A percentile compares a stretch with the other conserved stretches of the same genome.
Evolutionary conservation across 139 green algal species (phyloP).

Genomic region (Picochlorum sp.): DNA sequence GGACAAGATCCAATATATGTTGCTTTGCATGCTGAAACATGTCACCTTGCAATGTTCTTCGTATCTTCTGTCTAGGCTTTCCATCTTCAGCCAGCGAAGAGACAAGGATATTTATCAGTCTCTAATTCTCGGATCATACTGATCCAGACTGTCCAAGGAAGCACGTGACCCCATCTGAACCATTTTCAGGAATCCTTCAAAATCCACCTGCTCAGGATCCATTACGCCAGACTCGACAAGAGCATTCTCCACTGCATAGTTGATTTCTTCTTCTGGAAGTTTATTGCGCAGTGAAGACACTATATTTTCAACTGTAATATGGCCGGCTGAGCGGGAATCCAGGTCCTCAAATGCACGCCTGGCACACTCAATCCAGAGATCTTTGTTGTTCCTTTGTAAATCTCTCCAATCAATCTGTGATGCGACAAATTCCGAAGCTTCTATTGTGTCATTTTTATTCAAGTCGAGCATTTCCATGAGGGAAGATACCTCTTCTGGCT

Average conservation of each 20-base stretch:
- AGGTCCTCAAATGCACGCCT: conserved; percentile 56
- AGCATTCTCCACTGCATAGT: conserved; percentile 67
- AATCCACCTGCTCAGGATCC: conserved; percentile 64
- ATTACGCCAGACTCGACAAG: conserved; percentile 51
- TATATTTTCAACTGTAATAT: conserved; percentile 40
- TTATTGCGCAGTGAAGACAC: conserved; percentile 49
- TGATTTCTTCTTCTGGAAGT: conserved; percentile 69
- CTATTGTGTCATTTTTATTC: conserved; percentile 6
- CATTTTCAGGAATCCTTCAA: conserved; percentile 62
- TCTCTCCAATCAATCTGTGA: conserved; percentile 45
- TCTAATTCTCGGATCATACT: conserved; percentile 24
- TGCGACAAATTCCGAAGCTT: conserved; percentile 29
- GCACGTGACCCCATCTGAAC: conserved; percentile 37
- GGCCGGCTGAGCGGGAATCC: conserved; percentile 42
- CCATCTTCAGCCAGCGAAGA: background rate
- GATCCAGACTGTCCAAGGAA: conserved; percentile 32
- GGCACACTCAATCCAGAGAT: conserved; percentile 65
- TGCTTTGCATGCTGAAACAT: background rate
- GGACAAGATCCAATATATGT: background rate
- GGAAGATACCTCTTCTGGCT: conserved; percentile 26
- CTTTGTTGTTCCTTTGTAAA: conserved; percentile 37
- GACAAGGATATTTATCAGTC: background rate
- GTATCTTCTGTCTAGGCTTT: too few relatives aligned
- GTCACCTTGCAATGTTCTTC: background rate
- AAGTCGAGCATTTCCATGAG: conserved; percentile 45